Percentiles rank a stretch among this genome's conserved stretches.
Conservation (phyloP, 129 eudicot genomes). For the Cynara cardunculus region DNA sequence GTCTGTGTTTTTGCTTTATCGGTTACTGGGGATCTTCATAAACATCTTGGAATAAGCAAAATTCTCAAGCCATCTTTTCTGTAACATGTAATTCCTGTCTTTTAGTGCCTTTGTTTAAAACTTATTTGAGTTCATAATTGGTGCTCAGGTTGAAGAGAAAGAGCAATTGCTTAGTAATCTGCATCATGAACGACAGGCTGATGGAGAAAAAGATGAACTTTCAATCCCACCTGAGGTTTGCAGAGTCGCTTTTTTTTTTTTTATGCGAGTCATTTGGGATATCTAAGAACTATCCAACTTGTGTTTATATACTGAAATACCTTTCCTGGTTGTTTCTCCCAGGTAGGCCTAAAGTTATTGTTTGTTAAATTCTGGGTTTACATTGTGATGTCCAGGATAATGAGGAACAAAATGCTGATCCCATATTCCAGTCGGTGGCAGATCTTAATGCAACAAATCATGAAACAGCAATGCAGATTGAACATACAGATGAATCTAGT, state of each 20-base stretch:
- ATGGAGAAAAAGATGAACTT: slow-evolving; percentile 22
- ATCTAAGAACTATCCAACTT: neutral
- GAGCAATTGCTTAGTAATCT: slow-evolving; percentile 17
- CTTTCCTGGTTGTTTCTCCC: neutral
- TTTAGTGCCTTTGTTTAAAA: neutral
- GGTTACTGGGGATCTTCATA: neutral
- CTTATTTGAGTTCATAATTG: slow-evolving; percentile 9
- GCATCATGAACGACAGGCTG: slow-evolving; percentile 28
- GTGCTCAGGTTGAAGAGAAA: slow-evolving; percentile 38
- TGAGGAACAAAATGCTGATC: slow-evolving; percentile 21
- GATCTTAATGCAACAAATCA: slow-evolving; percentile 21
- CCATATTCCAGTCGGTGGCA: slow-evolving; percentile 19
- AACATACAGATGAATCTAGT: slow-evolving; percentile 26
- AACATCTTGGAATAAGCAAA: neutral
- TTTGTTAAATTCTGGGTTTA: neutral
- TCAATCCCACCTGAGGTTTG: slow-evolving; percentile 39
- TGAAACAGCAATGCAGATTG: slow-evolving; percentile 18
- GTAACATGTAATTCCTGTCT: neutral
- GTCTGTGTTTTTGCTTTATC: neutral
- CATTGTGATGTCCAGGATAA: slow-evolving; percentile 39
- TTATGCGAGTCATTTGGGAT: neutral
- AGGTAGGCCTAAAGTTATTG: neutral
- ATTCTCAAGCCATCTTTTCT: neutral
- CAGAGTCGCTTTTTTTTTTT: neutral
- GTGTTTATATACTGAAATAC: neutral